phyloP scores from a whole-genome alignment of 371 early-diverging fungal genomes.

The Apophysomyces variabilis region DNA sequence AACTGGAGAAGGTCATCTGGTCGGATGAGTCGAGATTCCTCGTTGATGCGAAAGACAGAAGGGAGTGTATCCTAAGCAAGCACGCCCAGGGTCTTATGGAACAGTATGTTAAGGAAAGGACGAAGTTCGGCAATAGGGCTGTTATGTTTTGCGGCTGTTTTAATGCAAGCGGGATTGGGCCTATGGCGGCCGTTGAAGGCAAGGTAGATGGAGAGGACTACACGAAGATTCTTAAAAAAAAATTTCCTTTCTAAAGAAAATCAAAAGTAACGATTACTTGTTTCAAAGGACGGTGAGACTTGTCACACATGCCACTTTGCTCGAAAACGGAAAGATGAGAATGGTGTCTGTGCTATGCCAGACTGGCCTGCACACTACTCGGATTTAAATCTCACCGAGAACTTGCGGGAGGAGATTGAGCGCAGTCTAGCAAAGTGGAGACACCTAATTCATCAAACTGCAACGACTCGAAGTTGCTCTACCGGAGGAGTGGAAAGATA shows the following conservation, averaged over 20 bases:
- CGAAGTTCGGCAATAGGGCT: too few species aligned
- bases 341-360: neutral
- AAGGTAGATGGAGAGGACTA: neutral
- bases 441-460: neutral
- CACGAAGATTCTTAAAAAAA: neutral
- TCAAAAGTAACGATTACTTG: neutral
- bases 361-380: neutral
- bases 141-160: neutral
- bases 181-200: neutral
- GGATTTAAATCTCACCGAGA: neutral
- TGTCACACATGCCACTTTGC: neutral
- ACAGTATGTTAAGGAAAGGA: too few species aligned
- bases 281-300: neutral
- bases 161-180: neutral
- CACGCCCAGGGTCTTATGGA: neutral
- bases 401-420: neutral
- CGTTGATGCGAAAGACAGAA: neutral
- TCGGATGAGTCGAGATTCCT: neutral
- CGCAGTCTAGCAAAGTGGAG: neutral
- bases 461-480: neutral
- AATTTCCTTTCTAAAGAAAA: too few species aligned
- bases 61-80: neutral
- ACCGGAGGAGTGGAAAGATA: too few species aligned
- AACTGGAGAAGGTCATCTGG: neutral
- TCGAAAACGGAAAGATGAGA: neutral